A percentile compares a stretch with the other conserved stretches of the same genome.
These are phyloP conservation scores for Monilinia laxa DNA, from an alignment of 2,329 filamentous ascomycete species.

Conservation along the genomic window DNA sequence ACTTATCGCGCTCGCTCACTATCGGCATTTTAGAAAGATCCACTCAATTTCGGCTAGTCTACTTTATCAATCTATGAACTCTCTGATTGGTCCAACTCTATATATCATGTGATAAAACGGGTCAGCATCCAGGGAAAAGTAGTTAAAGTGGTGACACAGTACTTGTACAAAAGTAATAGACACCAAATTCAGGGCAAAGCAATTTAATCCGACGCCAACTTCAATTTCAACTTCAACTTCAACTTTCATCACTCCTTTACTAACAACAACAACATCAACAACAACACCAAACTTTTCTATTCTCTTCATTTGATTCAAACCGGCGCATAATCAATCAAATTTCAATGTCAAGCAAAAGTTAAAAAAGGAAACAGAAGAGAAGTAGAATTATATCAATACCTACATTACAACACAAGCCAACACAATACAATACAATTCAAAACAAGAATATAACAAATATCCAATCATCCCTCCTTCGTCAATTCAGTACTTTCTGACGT, in stretches of 20 bases:
- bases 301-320: no score
- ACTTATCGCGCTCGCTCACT: conserved; percentile 7
- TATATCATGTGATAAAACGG: not conserved
- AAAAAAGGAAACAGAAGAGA: no score
- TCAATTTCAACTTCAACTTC: not conserved
- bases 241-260: not conserved
- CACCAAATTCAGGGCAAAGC: not conserved
- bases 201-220: not conserved
- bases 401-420: no score
- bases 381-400: not conserved
- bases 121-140: not conserved
- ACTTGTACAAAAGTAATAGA: not conserved
- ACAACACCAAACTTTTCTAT: not conserved
- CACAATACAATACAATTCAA: not conserved
- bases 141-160: not conserved
- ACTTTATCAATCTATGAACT: not conserved
- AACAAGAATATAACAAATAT: not conserved
- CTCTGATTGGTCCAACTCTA: not conserved
- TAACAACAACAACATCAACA: not conserved
- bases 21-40: not conserved
- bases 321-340: not conserved
- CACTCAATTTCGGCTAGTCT: conserved; percentile 4
- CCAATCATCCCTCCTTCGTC: not conserved
- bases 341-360: not conserved
- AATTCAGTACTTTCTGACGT: not conserved